These are phyloP conservation scores for Diphasiastrum complanatum DNA, from an alignment of 83 land plant genomes.

Conservation along the genomic window DNA sequence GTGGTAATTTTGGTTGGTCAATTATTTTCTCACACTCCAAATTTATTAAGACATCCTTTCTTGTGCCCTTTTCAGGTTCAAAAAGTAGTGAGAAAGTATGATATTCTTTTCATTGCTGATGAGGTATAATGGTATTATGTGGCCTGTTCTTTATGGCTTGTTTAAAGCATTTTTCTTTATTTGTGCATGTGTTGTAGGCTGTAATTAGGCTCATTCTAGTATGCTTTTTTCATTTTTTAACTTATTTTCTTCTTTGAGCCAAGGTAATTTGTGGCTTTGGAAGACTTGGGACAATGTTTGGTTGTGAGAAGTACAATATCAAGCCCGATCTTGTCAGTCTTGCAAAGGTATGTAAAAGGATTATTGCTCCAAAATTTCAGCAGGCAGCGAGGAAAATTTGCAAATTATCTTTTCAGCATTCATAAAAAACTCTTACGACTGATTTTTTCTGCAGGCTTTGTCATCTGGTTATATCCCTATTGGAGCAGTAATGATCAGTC, in stretches of 20 bases:
- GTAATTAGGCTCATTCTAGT: neutral
- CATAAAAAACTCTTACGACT: neutral
- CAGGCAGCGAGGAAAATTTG: too few species aligned
- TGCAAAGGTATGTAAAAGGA: conserved; percentile 91
- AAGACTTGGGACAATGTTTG: conserved; percentile 95
- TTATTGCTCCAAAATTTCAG: too few species aligned
- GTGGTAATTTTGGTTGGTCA: neutral
- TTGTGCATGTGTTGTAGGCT: neutral
- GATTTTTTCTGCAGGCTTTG: conserved; percentile 52
- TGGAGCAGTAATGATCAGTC: conserved; percentile 81
- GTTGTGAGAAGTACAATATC: conserved; percentile 86
- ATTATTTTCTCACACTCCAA: neutral
- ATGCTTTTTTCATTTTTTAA: conserved; percentile 2
- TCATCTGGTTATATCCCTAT: conserved; percentile 96
- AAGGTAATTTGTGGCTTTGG: conserved; percentile 99
- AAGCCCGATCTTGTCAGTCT: conserved; percentile 95
- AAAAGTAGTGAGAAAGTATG: conserved; percentile 78
- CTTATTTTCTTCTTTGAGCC: neutral
- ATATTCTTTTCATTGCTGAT: conserved; percentile 93
- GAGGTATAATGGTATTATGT: conserved; percentile 45
- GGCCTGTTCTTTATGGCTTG: neutral
- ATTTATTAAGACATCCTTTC: neutral
- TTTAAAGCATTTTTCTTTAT: too few species aligned
- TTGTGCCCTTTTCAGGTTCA: conserved; percentile 59
- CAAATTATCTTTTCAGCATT: too few species aligned